phyloP scores from a whole-genome alignment of 2,329 filamentous ascomycete genomes.

The Aspergillus transmontanensis region DNA sequence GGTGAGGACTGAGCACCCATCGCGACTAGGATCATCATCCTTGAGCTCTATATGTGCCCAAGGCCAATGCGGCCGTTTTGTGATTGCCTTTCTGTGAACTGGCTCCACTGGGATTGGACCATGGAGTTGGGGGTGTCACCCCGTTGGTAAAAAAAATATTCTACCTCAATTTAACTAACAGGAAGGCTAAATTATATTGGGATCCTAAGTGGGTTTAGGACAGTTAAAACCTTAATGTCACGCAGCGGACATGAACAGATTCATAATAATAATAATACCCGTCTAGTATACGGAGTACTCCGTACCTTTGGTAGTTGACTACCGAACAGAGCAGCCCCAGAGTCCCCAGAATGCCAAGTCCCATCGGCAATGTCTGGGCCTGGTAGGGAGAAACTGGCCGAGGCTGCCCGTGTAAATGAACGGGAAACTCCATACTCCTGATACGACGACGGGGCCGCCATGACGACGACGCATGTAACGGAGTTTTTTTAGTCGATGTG shows the following conservation, averaged over 20 bases:
- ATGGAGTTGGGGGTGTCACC: neutral
- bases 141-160: neutral
- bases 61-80: neutral
- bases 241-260: neutral
- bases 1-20: neutral
- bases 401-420: neutral
- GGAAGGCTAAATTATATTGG: neutral
- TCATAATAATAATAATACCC: neutral
- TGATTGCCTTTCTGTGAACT: neutral
- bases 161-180: neutral
- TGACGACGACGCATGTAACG: neutral
- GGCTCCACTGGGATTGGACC: neutral
- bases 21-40: neutral
- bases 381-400: constrained; percentile 1
- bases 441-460: neutral
- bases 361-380: constrained; percentile 8
- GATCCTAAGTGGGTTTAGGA: neutral
- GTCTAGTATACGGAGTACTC: neutral
- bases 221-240: neutral
- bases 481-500: neutral
- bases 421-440: neutral
- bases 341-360: constrained; percentile 12
- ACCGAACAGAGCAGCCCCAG: neutral
- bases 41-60: neutral
- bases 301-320: neutral